Percentiles rank a stretch among this genome's conserved stretches.
Conservation (phyloP, 176 grass and related monocot genomes). For the Lolium multiflorum region DNA sequence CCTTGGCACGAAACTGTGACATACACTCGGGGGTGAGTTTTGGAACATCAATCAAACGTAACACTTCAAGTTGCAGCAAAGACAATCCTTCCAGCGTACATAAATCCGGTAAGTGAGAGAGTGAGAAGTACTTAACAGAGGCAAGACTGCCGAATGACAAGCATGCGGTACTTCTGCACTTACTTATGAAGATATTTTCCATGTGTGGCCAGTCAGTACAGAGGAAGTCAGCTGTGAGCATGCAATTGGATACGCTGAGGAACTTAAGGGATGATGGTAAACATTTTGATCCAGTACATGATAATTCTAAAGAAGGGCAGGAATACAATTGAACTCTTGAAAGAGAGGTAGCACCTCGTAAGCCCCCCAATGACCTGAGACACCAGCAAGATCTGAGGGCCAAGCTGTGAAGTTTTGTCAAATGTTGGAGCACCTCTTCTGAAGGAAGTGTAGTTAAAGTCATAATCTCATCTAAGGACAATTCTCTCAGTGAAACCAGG, state of each 20-base stretch:
- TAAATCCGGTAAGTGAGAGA: too few relatives aligned
- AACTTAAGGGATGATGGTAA: too few relatives aligned
- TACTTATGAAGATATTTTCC: too few relatives aligned
- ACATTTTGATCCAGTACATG: not conserved
- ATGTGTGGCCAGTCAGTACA: too few relatives aligned
- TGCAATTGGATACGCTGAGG: too few relatives aligned
- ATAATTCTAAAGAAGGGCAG: conserved; percentile 25
- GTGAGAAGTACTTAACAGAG: too few relatives aligned
- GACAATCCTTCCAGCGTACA: too few relatives aligned
- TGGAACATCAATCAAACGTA: not conserved
- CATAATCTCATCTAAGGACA: not conserved
- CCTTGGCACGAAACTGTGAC: not conserved
- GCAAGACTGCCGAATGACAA: too few relatives aligned
- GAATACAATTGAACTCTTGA: accelerated
- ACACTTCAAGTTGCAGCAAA: too few relatives aligned
- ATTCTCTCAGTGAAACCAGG: not conserved
- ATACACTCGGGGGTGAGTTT: not conserved
- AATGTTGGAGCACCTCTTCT: not conserved
- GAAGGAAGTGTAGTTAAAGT: conserved; percentile 22
- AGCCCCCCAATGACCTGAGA: not conserved
- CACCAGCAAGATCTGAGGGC: accelerated
- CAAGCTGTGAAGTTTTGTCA: not conserved
- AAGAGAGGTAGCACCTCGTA: not conserved
- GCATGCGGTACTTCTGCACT: too few relatives aligned
- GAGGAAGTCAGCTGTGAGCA: too few relatives aligned